Evolutionary conservation across 2,329 filamentous ascomycete genomes (phyloP).

Genomic region (Fusarium sp.): DNA sequence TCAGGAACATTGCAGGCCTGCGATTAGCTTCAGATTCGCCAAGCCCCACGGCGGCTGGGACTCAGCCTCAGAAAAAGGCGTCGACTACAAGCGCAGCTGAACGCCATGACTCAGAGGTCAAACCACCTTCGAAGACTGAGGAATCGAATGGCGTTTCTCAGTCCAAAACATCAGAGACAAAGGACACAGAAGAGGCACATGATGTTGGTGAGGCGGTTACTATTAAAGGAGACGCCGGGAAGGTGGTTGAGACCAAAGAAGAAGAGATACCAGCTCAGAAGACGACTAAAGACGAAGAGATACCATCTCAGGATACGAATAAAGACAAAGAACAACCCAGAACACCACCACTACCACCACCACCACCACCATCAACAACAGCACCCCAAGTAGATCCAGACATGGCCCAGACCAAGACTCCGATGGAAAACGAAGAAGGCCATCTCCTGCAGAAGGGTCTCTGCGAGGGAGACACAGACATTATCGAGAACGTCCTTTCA

Average conservation of each 20-base stretch:
- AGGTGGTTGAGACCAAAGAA: conserved; percentile 3
- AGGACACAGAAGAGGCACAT: neutral
- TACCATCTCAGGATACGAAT: neutral
- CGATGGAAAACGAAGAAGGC: conserved; percentile 10
- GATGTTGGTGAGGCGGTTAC: conserved; percentile 2
- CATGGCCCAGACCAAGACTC: conserved; percentile 15
- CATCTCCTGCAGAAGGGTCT: conserved; percentile 62
- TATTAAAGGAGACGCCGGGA: conserved; percentile 20
- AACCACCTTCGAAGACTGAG: conserved; percentile 25
- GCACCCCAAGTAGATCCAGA: neutral
- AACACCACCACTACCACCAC: neutral
- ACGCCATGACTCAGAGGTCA: conserved; percentile 24
- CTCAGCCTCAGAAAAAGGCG: conserved; percentile 38
- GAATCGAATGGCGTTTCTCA: conserved; percentile 24
- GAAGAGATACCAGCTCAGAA: neutral
- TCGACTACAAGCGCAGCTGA: conserved; percentile 30
- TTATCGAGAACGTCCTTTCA: conserved; percentile 78
- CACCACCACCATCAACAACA: neutral
- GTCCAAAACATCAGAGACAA: neutral
- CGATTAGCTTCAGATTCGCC: conserved; percentile 45
- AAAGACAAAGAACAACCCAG: conserved; percentile 2
- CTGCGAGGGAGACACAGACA: conserved; percentile 83
- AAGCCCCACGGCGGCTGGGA: conserved; percentile 26
- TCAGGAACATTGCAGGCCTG: conserved; percentile 48
- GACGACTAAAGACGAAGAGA: conserved; percentile 1